Base-by-base conservation (phyloP, 2,329 filamentous ascomycete genomes). In the Fusarium mundagurra region DNA sequence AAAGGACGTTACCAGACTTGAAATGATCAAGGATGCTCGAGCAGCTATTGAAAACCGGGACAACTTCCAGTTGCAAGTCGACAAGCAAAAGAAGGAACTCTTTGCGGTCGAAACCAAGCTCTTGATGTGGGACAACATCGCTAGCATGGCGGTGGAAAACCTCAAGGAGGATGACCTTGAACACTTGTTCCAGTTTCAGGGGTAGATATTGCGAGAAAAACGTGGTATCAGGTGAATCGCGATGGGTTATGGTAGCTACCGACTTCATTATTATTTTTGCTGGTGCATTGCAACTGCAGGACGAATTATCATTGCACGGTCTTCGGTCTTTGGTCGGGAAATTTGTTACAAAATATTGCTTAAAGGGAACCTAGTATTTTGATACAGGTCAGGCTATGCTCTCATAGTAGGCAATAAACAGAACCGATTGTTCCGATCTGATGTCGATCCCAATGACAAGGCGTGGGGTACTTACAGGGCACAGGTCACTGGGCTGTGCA, bases 1-100 rank as follows among this genome's bases (percentile, higher is more conserved):
- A 0, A 54, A 54, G 8, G 51, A 39, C 2, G 34, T 39, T 1
- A 14, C 34, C 0, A 1, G 51, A n/a, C 11, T 54, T 0, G 51
- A 29, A 2, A 54, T 39, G 51, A n/a, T 54, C 4, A 38, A 39
- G 0, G 51, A 54, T 6, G 51, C 51, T 0, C 8, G 51, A 0
- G 51, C 39, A 0, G 51, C 34, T 0, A 29, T 54, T 1, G 20
- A n/a, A 2, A 54, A 39, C 3, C 51, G 51, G 0, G 51, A 29
- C 0, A 3, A 11, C 0, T 8, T 39, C 0, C 34, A 54, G 11
- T 8, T 0, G 5, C 51, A 39, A 2, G 51, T 29, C 2, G 24
- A 29, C 0, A 55, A 55, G 4, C 34, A 29, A 3, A 55, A n/a
- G 6, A 55, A 29, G 3, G 34, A 55, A 2, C 34, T 55, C 2